Evolutionary conservation across 2,329 filamentous ascomycete species (phyloP).

Genomic region (Neonectria sp.): DNA sequence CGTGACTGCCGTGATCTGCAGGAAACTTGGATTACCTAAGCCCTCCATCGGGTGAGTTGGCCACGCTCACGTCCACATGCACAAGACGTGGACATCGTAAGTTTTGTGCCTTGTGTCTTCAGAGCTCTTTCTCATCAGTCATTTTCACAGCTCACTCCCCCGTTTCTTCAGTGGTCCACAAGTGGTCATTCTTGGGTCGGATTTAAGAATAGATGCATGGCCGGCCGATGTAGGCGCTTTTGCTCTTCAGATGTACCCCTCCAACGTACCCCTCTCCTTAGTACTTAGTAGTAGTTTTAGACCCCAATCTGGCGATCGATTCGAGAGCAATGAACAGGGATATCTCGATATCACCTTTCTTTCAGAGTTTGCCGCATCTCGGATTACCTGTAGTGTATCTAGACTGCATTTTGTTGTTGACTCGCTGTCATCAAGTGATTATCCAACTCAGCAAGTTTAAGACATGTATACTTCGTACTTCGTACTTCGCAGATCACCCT

Average conservation of each 20-base stretch:
- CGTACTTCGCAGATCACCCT: background rate
- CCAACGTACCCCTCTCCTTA: background rate
- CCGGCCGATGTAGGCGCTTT: background rate
- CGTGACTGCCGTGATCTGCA: constrained; percentile 38
- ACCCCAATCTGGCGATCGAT: background rate
- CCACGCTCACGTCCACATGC: background rate
- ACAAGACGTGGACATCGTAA: background rate
- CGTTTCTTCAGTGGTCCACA: background rate
- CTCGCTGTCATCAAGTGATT: background rate
- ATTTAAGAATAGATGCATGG: background rate
- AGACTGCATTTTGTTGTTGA: background rate
- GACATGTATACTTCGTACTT: background rate
- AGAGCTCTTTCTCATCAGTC: background rate
- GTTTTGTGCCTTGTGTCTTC: background rate
- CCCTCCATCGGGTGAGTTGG: constrained; percentile 20
- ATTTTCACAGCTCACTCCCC: background rate
- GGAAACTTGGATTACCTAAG: constrained; percentile 39
- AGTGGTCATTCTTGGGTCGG: background rate
- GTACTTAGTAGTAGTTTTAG: background rate
- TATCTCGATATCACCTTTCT: background rate
- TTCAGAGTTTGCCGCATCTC: background rate
- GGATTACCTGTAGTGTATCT: background rate
- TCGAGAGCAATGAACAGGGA: background rate
- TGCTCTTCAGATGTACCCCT: background rate
- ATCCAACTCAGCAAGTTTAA: background rate